A percentile compares a stretch with the other conserved stretches of the same genome.
Evolutionary conservation across 768 basidiomycete genomes (phyloP).

Genomic region (Fibroporia radiculosa): DNA sequence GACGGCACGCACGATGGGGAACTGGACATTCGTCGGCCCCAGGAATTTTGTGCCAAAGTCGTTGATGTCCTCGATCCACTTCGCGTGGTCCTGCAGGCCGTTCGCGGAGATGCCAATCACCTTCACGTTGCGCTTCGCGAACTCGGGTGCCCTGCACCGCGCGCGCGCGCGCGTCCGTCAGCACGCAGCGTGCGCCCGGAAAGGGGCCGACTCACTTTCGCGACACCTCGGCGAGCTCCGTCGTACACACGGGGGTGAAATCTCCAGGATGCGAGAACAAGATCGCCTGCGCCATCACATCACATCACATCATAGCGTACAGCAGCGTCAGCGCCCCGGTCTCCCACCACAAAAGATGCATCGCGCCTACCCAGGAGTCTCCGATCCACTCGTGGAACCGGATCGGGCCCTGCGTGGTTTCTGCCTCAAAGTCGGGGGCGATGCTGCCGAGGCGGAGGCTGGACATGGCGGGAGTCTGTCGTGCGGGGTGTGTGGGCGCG

Average conservation of each 20-base stretch:
- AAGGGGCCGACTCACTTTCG: constrained; percentile 33
- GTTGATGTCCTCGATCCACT: constrained; percentile 88
- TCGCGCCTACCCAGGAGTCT: constrained; percentile 66
- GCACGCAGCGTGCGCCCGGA: not conserved
- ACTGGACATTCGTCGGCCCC: constrained; percentile 69
- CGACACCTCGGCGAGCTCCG: constrained; percentile 94
- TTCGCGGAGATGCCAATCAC: constrained; percentile 93
- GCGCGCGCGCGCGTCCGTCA: not conserved
- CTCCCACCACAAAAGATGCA: not conserved
- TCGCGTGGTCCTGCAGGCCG: constrained; percentile 71
- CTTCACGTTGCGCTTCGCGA: constrained; percentile 83
- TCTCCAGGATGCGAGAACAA: constrained; percentile 95
- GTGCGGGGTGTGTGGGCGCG: not conserved
- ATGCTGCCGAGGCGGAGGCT: constrained; percentile 76
- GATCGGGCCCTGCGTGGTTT: constrained; percentile 83
- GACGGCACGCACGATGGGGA: constrained; percentile 72
- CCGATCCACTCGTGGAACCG: constrained; percentile 93
- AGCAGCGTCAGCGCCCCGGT: not conserved
- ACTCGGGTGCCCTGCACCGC: constrained; percentile 54
- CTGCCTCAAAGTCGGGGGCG: constrained; percentile 88
- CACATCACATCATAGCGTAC: not conserved
- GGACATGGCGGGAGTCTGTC: constrained; percentile 20
- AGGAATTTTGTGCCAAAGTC: constrained; percentile 56
- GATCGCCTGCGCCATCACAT: constrained; percentile 42
- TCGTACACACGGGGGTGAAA: constrained; percentile 93